A percentile compares a stretch with the other conserved stretches of the same genome.
Evolutionary conservation across 108 stramenopile species (phyloP).

Genomic region (Nitzschia palea): DNA sequence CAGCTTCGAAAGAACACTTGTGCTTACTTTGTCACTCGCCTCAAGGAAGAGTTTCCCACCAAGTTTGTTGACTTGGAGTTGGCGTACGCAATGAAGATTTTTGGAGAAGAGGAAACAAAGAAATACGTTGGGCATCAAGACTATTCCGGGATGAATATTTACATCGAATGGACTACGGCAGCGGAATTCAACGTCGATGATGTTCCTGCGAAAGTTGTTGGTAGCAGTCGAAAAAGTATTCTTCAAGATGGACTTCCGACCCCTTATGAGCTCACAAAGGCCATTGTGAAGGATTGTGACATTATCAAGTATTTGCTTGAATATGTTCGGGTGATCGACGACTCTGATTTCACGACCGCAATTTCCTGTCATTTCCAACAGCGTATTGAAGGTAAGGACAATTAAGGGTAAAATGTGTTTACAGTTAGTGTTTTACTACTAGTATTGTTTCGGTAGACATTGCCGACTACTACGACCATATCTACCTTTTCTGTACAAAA

Average conservation of each 20-base stretch:
- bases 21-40: neutral
- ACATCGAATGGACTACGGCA: slow-evolving; percentile 15
- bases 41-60: slow-evolving; percentile 3
- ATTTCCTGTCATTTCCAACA: slow-evolving; percentile 7
- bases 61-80: neutral
- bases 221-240: neutral
- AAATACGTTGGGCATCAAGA: neutral
- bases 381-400: slow-evolving; percentile 12
- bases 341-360: slow-evolving; percentile 9
- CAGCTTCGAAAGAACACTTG: slow-evolving; percentile 10
- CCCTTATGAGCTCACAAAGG: slow-evolving; percentile 7
- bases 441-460: too few relatives aligned
- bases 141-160: slow-evolving; percentile 7
- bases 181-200: neutral
- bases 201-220: neutral
- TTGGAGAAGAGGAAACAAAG: neutral
- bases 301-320: slow-evolving; percentile 18
- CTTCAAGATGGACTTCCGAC: slow-evolving; percentile 6
- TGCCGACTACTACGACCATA: too few relatives aligned
- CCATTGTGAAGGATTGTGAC: slow-evolving; percentile 13
- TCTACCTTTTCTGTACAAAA: too few relatives aligned
- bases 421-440: too few relatives aligned
- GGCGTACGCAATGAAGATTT: neutral
- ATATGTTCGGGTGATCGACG: slow-evolving; percentile 13
- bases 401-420: too few relatives aligned